phyloP scores from a whole-genome alignment of 2,329 filamentous ascomycete species.

The Helminthosporium solani region DNA sequence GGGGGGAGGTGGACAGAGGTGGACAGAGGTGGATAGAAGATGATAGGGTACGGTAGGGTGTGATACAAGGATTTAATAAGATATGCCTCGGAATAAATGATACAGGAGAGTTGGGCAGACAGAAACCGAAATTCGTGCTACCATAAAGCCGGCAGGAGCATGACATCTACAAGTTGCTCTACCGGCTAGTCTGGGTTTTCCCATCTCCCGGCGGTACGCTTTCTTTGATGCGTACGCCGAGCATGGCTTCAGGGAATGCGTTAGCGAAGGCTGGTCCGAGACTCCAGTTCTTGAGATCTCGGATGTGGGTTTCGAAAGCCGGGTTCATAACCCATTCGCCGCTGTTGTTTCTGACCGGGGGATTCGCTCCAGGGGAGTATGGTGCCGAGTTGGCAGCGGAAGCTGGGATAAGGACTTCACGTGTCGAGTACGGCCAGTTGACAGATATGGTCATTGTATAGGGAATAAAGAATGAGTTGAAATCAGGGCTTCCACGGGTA shows the following conservation, averaged over 20 bases:
- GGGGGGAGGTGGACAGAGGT: no score
- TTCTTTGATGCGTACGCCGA: slow-evolving; percentile 36
- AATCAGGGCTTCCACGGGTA: slow-evolving; percentile 59
- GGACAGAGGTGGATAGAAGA: no score
- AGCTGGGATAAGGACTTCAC: slow-evolving; percentile 64
- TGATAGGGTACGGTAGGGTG: no score
- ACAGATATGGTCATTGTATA: slow-evolving; percentile 74
- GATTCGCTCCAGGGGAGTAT: slow-evolving; percentile 20
- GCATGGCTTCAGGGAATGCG: slow-evolving; percentile 59
- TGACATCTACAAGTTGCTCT: no score
- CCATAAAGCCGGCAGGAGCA: no score
- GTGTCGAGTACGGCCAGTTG: slow-evolving; percentile 81
- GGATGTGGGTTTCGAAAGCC: slow-evolving; percentile 78
- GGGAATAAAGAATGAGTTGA: slow-evolving; percentile 81
- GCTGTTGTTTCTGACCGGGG: slow-evolving; percentile 26
- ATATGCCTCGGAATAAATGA: no score
- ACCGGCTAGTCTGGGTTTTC: no score
- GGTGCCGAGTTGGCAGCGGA: slow-evolving; percentile 35
- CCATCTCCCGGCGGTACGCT: no score
- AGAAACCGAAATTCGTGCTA: no score
- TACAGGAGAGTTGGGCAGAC: no score
- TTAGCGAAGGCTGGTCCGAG: slow-evolving; percentile 68
- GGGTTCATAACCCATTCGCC: slow-evolving; percentile 79
- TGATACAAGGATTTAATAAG: no score
- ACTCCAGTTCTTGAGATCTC: slow-evolving; percentile 77